Evolutionary conservation across 148 eudicot species (phyloP).

Genomic region (Nepenthes mirabilis): DNA sequence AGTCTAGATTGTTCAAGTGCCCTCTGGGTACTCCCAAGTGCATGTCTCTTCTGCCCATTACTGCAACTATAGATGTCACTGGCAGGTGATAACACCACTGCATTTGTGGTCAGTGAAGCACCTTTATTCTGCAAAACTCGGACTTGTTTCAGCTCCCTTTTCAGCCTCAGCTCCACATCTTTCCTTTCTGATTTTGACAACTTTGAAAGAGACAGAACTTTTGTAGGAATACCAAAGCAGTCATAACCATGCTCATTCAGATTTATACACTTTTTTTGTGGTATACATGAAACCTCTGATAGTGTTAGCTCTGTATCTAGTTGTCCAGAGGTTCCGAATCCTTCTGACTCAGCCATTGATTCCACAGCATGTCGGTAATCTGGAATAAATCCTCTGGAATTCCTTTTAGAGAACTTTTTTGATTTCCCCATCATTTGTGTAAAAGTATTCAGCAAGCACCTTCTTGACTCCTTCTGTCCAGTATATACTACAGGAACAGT

Average conservation of each 20-base stretch:
- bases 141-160: conserved; percentile 68
- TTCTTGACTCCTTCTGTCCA: conserved; percentile 32
- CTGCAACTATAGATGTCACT: conserved; percentile 54
- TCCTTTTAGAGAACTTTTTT: conserved; percentile 46
- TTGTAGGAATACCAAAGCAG: conserved; percentile 49
- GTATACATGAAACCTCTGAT: conserved; percentile 43
- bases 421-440: conserved; percentile 50
- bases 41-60: conserved; percentile 47
- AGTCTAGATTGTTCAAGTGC: conserved; percentile 19
- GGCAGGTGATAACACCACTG: conserved; percentile 24
- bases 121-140: conserved; percentile 47
- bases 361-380: conserved; percentile 58
- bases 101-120: conserved; percentile 21
- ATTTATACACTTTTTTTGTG: conserved; percentile 45
- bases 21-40: conserved; percentile 22
- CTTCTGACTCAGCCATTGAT: conserved; percentile 65
- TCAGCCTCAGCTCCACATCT: conserved; percentile 47
- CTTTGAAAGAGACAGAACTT: conserved; percentile 44
- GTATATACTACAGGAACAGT: conserved; percentile 39
- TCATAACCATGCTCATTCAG: conserved; percentile 40
- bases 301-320: conserved; percentile 45
- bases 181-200: conserved; percentile 54
- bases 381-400: conserved; percentile 43
- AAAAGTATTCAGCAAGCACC: conserved; percentile 14
- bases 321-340: conserved; percentile 65